Conservation (phyloP, 2,329 filamentous ascomycete species). For the Fusarium nurragi region DNA sequence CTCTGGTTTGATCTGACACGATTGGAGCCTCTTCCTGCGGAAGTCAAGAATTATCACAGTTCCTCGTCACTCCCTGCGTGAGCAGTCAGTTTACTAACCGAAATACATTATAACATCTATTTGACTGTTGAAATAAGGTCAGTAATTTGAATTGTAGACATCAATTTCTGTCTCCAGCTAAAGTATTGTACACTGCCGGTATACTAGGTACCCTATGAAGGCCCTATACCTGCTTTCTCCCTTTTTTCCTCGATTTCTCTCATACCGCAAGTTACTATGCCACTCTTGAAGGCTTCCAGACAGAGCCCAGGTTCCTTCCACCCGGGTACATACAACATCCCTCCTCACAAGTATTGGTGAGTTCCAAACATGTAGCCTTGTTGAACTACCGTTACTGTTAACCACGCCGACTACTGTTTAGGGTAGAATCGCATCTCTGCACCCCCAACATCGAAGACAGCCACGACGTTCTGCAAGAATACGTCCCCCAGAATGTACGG, state of each 20-base stretch:
- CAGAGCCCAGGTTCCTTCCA: neutral
- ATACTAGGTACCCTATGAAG: neutral
- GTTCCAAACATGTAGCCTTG: neutral
- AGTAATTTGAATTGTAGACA: neutral
- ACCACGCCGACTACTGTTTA: constrained; percentile 21
- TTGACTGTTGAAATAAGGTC: no score
- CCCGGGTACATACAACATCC: neutral
- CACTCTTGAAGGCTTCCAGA: neutral
- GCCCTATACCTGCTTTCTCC: neutral
- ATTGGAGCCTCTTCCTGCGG: no score
- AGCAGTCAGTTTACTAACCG: no score
- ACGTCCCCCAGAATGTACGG: constrained; percentile 61
- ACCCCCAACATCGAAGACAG: constrained; percentile 58
- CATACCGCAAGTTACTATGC: neutral
- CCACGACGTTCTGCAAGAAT: constrained; percentile 62
- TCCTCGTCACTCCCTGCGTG: no score
- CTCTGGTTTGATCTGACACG: no score
- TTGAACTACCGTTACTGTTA: neutral
- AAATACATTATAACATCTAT: no score
- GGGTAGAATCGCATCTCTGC: constrained; percentile 58
- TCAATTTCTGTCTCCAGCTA: neutral
- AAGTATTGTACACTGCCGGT: neutral
- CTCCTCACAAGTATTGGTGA: neutral
- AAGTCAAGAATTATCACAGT: no score
- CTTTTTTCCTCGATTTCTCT: neutral